Percentiles rank a stretch among this genome's conserved stretches.
These are phyloP conservation scores for Colletotrichum musicola DNA, from an alignment of 2,329 filamentous ascomycete genomes.

Conservation along the genomic window DNA sequence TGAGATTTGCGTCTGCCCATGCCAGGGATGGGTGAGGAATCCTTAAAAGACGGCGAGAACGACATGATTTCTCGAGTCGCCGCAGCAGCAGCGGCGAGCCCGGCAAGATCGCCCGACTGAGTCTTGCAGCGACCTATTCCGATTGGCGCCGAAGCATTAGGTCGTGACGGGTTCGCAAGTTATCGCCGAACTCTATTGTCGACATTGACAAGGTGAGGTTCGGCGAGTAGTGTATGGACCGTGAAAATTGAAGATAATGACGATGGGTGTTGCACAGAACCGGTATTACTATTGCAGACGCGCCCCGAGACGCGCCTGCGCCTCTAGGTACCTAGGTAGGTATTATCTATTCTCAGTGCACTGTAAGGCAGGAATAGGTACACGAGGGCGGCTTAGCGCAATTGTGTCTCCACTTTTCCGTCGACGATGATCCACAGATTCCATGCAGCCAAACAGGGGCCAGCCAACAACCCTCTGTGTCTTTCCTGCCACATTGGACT, in stretches of 20 bases:
- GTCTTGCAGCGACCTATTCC: neutral
- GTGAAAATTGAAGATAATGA: too few species aligned
- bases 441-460: neutral
- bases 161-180: neutral
- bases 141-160: neutral
- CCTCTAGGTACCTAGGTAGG: neutral
- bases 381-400: constrained; percentile 1
- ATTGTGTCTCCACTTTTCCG: neutral
- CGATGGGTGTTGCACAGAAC: constrained; percentile 4
- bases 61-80: constrained; percentile 31
- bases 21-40: constrained; percentile 35
- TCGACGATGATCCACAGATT: constrained; percentile 23
- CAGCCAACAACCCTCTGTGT: neutral
- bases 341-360: neutral
- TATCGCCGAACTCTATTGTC: too few species aligned
- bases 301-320: constrained; percentile 30
- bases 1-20: constrained; percentile 62
- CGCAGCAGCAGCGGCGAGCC: constrained; percentile 7
- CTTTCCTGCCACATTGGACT: too few species aligned
- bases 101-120: neutral
- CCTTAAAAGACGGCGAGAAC: constrained; percentile 36
- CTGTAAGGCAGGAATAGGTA: too few species aligned
- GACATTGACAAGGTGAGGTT: too few species aligned
- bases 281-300: constrained; percentile 16
- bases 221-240: neutral